Evolutionary conservation across 1,139 yeast genomes (phyloP).

Genomic region (Debaryomyces psychrophilus): DNA sequence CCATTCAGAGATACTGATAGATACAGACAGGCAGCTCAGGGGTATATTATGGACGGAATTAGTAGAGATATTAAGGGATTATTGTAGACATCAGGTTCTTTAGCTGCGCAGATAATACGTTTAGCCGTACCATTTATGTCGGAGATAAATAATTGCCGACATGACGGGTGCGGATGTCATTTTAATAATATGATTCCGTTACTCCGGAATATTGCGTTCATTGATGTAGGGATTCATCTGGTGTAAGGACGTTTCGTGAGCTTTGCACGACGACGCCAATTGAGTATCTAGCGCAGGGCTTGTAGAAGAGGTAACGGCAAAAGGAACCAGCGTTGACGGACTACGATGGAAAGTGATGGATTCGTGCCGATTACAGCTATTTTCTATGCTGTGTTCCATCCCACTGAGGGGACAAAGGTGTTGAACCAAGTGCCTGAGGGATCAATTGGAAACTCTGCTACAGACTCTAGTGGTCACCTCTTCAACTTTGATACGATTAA

Average conservation of each 20-base stretch:
- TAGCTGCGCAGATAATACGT: no score
- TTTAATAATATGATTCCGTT: background rate
- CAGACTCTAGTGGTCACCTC: slow-evolving; percentile 38
- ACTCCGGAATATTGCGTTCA: background rate
- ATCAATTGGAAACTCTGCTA: slow-evolving; percentile 36
- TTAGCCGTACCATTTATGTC: no score
- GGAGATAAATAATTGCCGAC: no score
- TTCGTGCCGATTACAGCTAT: slow-evolving; percentile 84
- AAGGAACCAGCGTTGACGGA: background rate
- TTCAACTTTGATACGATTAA: slow-evolving; percentile 85
- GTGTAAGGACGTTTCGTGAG: background rate
- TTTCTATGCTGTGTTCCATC: slow-evolving; percentile 91
- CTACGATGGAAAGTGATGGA: slow-evolving; percentile 43
- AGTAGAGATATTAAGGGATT: no score
- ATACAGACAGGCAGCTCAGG: no score
- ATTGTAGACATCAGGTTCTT: no score
- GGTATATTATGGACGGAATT: no score
- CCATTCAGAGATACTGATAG: no score
- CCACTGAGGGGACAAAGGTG: slow-evolving; percentile 94
- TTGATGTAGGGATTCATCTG: background rate
- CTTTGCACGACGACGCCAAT: background rate
- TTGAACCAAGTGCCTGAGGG: slow-evolving; percentile 85
- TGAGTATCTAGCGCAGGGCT: background rate
- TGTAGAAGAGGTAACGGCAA: background rate
- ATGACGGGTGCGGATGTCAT: no score